phyloP scores from a whole-genome alignment of 768 basidiomycete species.

The Bullera alba region DNA sequence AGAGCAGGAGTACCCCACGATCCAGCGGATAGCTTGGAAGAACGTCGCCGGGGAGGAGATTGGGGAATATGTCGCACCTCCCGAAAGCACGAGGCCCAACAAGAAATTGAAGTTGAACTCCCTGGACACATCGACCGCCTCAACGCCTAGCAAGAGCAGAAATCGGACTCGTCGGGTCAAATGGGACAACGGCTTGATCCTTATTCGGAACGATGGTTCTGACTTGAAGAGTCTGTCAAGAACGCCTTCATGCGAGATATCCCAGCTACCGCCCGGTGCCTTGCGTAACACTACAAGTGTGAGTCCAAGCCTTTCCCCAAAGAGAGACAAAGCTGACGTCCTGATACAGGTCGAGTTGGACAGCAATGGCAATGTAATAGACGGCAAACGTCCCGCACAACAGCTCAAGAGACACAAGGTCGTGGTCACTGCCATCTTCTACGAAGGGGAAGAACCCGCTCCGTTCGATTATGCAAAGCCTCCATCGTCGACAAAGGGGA shows the following conservation, averaged over 20 bases:
- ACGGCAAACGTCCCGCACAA: conserved; percentile 18
- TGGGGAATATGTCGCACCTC: conserved; percentile 38
- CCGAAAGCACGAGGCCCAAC: conserved; percentile 23
- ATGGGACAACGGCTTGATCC: conserved; percentile 45
- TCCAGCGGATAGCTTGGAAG: too few relatives aligned
- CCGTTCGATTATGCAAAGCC: conserved; percentile 7
- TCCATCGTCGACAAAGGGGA: conserved; percentile 1
- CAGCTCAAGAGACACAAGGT: conserved; percentile 28
- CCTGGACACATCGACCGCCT: conserved; percentile 12
- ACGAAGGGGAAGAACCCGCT: conserved; percentile 41
- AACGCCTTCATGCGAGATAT: too few relatives aligned
- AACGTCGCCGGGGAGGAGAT: too few relatives aligned
- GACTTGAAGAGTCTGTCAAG: too few relatives aligned
- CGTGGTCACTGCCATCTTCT: conserved; percentile 31
- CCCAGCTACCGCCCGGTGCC: not conserved
- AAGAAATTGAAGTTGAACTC: conserved; percentile 28
- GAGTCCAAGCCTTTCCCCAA: not conserved
- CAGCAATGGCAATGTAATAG: conserved; percentile 36
- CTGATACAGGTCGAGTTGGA: conserved; percentile 33
- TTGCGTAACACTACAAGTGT: not conserved
- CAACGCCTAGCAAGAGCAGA: too few relatives aligned
- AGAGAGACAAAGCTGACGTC: not conserved
- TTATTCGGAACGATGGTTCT: conserved; percentile 38
- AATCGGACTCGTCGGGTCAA: too few relatives aligned
- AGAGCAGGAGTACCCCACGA: too few relatives aligned